phyloP scores from a whole-genome alignment of 192 early-diverging fungal species.

The Umbelopsis isabellina region DNA sequence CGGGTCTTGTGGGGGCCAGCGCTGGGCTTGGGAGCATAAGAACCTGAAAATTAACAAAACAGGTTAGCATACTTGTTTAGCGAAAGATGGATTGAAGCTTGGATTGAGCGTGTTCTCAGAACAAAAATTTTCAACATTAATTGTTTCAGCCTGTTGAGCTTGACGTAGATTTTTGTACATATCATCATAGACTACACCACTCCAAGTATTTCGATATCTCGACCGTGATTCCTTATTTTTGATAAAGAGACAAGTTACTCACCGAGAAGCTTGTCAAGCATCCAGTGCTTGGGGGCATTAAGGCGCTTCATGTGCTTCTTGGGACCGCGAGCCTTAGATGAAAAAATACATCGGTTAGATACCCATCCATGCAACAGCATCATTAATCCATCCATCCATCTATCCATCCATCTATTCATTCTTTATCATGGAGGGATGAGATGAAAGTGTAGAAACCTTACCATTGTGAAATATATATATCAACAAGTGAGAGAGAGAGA shows the following conservation, averaged over 20 bases:
- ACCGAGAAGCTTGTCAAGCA: conserved; percentile 96
- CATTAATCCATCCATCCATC: conserved; percentile 23
- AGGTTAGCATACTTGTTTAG: not conserved
- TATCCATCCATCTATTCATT: conserved; percentile 33
- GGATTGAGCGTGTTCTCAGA: not conserved
- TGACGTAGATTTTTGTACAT: conserved; percentile 23
- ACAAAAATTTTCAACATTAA: conserved; percentile 21
- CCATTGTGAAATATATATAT: not conserved
- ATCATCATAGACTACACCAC: conserved; percentile 9
- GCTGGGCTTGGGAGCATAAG: conserved; percentile 46
- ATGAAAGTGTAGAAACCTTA: not conserved
- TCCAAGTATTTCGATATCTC: not conserved
- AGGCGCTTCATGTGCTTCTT: conserved; percentile 99
- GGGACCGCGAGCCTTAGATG: conserved; percentile 81
- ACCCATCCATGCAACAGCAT: not conserved
- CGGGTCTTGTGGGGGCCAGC: conserved; percentile 89
- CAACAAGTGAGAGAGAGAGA: no score
- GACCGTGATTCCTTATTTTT: not conserved
- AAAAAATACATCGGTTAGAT: not conserved
- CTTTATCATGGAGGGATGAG: not conserved
- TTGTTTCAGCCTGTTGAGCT: conserved; percentile 21
- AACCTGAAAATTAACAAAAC: not conserved
- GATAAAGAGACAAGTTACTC: not conserved
- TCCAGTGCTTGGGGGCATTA: conserved; percentile 99
- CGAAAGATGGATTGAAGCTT: not conserved